Evolutionary conservation across 1,284 basidiomycete species (phyloP).

Genomic region (Tilletia indica): DNA sequence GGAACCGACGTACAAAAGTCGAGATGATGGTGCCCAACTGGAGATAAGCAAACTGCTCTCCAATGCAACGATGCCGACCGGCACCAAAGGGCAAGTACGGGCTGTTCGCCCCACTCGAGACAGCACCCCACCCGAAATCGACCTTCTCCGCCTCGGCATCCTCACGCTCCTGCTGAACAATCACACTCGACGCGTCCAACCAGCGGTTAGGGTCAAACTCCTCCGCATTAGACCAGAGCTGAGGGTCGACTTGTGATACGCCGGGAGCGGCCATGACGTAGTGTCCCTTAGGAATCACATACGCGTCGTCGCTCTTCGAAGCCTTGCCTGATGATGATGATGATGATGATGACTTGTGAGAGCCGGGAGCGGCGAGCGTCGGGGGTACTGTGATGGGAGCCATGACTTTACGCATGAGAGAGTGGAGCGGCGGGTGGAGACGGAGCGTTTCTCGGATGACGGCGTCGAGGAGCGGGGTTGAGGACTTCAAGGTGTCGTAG

Average conservation of each 20-base stretch:
- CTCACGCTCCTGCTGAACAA: slow-evolving; percentile 72
- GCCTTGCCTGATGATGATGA: neutral
- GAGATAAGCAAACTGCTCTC: slow-evolving; percentile 94
- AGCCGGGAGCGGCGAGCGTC: slow-evolving; percentile 61
- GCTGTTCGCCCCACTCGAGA: slow-evolving; percentile 59
- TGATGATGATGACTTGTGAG: slow-evolving; percentile 58
- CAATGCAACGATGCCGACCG: slow-evolving; percentile 83
- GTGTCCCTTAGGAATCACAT: slow-evolving; percentile 86
- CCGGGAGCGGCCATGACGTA: slow-evolving; percentile 87
- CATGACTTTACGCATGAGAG: slow-evolving; percentile 76
- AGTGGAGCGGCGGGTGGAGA: slow-evolving; percentile 53
- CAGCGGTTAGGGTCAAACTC: slow-evolving; percentile 80
- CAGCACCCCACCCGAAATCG: slow-evolving; percentile 87
- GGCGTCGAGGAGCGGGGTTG: slow-evolving; percentile 77
- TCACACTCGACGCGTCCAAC: slow-evolving; percentile 60
- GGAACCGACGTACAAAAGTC: slow-evolving; percentile 74
- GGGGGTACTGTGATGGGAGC: slow-evolving; percentile 78
- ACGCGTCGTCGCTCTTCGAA: slow-evolving; percentile 53
- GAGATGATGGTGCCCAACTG: slow-evolving; percentile 83
- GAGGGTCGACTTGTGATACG: slow-evolving; percentile 82
- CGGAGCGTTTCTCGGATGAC: slow-evolving; percentile 90
- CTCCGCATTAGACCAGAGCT: slow-evolving; percentile 66
- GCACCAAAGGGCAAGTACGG: slow-evolving; percentile 93
- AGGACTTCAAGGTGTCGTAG: slow-evolving; percentile 78
- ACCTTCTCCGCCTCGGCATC: slow-evolving; percentile 76